Conservation (phyloP, 2,329 filamentous ascomycete species). For the Falciphora oryzae region DNA sequence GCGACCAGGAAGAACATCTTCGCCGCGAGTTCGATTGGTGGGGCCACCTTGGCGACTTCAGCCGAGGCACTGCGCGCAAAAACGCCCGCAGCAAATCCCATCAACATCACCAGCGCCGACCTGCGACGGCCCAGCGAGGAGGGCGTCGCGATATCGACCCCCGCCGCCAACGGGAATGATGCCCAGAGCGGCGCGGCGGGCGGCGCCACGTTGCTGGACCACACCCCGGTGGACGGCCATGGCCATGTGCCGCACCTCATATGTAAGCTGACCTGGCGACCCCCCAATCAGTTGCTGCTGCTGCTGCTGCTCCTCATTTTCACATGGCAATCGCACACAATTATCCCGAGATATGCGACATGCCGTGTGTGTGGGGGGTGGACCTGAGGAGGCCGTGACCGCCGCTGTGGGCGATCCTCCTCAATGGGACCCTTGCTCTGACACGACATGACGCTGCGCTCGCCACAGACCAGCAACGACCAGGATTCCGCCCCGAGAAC, state of each 20-base stretch:
- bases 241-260: constrained; percentile 42
- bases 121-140: constrained; percentile 30
- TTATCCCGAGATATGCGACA: too few relatives aligned
- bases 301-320: constrained; percentile 9
- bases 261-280: constrained; percentile 34
- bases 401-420: constrained; percentile 3
- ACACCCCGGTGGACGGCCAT: constrained; percentile 22
- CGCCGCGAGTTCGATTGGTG: constrained; percentile 28
- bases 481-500: constrained; percentile 13
- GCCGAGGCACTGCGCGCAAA: constrained; percentile 43
- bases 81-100: constrained; percentile 24
- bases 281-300: constrained; percentile 3
- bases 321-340: constrained; percentile 15
- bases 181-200: constrained; percentile 10
- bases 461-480: constrained; percentile 16
- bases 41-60: constrained; percentile 20
- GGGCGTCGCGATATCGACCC: constrained; percentile 4
- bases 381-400: not conserved
- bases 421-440: not conserved
- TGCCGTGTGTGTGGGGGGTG: too few relatives aligned
- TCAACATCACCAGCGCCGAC: constrained; percentile 32
- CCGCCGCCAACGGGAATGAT: constrained; percentile 20
- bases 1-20: constrained; percentile 37
- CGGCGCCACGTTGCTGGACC: constrained; percentile 12
- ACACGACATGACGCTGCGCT: not conserved